Percentiles rank a stretch among this genome's conserved stretches.
phyloP scores from a whole-genome alignment of 2,329 filamentous ascomycete genomes.

The Pyrenophora graminea region DNA sequence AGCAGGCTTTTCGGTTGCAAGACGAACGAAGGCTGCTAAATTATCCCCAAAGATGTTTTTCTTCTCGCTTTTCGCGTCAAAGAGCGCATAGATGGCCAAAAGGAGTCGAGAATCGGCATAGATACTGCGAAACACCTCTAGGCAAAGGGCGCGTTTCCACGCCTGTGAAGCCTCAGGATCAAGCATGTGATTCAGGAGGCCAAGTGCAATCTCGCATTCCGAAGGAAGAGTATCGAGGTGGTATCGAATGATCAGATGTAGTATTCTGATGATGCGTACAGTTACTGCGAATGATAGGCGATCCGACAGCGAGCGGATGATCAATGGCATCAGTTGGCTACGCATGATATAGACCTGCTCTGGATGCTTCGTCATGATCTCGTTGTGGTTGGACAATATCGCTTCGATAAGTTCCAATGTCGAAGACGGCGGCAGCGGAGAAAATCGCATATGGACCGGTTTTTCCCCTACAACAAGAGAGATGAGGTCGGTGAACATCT shows the following conservation, averaged over 20 bases:
- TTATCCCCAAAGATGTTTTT: slow-evolving; percentile 80
- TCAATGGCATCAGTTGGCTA: slow-evolving; percentile 77
- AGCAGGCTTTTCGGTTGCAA: slow-evolving; percentile 87
- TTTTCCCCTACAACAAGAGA: slow-evolving; percentile 83
- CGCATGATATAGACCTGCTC: slow-evolving; percentile 82
- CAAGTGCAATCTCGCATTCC: slow-evolving; percentile 82
- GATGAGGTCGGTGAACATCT: slow-evolving; percentile 89
- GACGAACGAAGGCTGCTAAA: slow-evolving; percentile 84
- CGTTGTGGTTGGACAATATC: slow-evolving; percentile 81
- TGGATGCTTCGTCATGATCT: slow-evolving; percentile 74
- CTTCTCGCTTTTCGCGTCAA: slow-evolving; percentile 72
- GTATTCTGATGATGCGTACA: slow-evolving; percentile 78
- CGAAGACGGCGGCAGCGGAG: slow-evolving; percentile 77
- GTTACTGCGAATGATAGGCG: slow-evolving; percentile 79
- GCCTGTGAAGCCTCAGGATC: slow-evolving; percentile 77
- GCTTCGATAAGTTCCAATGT: slow-evolving; percentile 92
- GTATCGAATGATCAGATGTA: slow-evolving; percentile 78
- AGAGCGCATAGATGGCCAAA: slow-evolving; percentile 77
- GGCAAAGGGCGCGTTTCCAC: slow-evolving; percentile 88
- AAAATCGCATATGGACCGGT: slow-evolving; percentile 79
- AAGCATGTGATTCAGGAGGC: slow-evolving; percentile 80
- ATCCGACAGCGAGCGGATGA: slow-evolving; percentile 77
- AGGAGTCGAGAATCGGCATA: slow-evolving; percentile 81
- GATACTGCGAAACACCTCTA: slow-evolving; percentile 87
- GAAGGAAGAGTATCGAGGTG: slow-evolving; percentile 74